phyloP scores from a whole-genome alignment of 1,139 yeast species.

The Hemisphaericaspora xylanilytica region DNA sequence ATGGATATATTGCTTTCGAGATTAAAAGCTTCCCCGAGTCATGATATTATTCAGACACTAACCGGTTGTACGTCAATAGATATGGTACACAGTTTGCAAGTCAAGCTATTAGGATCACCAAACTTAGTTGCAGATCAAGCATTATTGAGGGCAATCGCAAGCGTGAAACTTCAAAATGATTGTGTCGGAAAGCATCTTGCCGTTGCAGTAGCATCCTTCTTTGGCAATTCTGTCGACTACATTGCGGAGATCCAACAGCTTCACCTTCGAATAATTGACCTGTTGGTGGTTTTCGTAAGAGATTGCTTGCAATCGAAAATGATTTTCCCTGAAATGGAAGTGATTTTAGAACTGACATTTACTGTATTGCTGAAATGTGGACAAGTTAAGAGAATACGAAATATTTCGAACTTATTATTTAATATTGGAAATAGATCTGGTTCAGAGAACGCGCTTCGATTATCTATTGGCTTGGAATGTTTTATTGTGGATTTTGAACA shows the following conservation, averaged over 20 bases:
- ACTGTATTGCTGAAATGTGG: constrained; percentile 18
- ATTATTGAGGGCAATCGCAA: constrained; percentile 3
- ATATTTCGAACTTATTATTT: constrained; percentile 26
- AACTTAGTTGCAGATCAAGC: constrained; percentile 5
- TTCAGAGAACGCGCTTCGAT: constrained; percentile 13
- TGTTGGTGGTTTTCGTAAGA: constrained; percentile 19
- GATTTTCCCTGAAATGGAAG: constrained; percentile 3
- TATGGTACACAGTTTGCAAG: neutral
- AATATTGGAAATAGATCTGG: constrained; percentile 17
- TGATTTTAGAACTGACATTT: constrained; percentile 12
- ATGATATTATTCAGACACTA: neutral
- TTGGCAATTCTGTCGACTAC: neutral
- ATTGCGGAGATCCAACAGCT: constrained; percentile 14
- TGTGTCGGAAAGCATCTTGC: constrained; percentile 3
- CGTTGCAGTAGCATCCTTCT: constrained; percentile 3
- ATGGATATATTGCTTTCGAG: constrained; percentile 1
- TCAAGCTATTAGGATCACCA: constrained; percentile 7
- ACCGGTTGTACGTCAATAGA: neutral
- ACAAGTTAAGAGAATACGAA: constrained; percentile 29
- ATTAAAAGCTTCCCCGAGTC: constrained; percentile 1
- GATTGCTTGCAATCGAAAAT: constrained; percentile 4
- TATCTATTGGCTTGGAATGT: constrained; percentile 23
- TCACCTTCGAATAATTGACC: constrained; percentile 24
- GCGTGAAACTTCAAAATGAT: constrained; percentile 4
- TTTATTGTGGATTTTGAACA: constrained; percentile 15